These are phyloP conservation scores for Talaromyces trachyspermus DNA, from an alignment of 495 filamentous ascomycete genomes.

Conservation along the genomic window DNA sequence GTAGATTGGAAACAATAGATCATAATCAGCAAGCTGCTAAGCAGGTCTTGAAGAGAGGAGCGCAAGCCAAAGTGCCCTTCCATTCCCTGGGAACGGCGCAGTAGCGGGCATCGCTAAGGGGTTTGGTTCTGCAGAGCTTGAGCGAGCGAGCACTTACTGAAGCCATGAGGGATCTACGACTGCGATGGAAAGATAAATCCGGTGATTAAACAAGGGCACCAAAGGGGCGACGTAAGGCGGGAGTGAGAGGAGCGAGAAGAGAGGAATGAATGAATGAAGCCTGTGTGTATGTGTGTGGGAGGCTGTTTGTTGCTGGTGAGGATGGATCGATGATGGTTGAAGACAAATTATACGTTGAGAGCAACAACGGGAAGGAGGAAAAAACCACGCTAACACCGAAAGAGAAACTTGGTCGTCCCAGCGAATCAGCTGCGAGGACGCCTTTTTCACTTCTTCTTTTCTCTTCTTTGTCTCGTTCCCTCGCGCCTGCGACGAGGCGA, in stretches of 20 bases:
- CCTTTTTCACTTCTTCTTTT: too few species aligned
- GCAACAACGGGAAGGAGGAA: too few species aligned
- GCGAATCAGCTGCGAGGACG: too few species aligned
- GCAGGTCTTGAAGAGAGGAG: constrained; percentile 13
- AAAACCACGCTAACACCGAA: too few species aligned
- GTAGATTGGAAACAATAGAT: constrained; percentile 5
- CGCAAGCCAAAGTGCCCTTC: background rate
- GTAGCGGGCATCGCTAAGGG: background rate
- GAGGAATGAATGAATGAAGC: constrained; percentile 16
- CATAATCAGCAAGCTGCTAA: background rate
- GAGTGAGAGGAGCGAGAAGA: constrained; percentile 12
- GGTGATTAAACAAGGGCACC: background rate
- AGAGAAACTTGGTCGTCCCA: too few species aligned
- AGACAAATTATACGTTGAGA: too few species aligned
- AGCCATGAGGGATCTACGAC: constrained; percentile 35
- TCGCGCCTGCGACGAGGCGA: too few species aligned
- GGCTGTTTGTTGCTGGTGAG: constrained; percentile 4
- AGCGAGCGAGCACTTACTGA: constrained; percentile 40
- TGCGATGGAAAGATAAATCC: background rate
- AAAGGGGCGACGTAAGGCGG: background rate
- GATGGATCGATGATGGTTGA: constrained; percentile 5
- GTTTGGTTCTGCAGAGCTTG: constrained; percentile 1
- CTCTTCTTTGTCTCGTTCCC: too few species aligned
- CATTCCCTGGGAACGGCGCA: background rate
- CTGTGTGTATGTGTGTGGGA: constrained; percentile 18